Base-by-base conservation (phyloP, 768 basidiomycete genomes). In the Amanita rimosa region DNA sequence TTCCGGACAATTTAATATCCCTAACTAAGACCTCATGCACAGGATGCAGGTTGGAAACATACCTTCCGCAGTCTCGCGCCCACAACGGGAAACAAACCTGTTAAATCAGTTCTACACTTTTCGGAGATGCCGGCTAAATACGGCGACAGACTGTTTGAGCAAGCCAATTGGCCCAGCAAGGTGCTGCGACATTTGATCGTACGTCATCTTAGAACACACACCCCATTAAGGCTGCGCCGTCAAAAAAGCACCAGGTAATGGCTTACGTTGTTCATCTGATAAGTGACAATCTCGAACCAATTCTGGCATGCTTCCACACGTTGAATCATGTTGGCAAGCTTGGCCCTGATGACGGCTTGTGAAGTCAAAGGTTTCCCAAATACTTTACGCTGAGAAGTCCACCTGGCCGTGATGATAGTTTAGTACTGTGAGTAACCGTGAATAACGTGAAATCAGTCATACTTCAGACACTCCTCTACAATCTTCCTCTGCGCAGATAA, bases 381-480 rank as follows among this genome's bases (percentile, higher is more conserved):
- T 14, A 91, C 91, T 46, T 84, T 73, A 36, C 94, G 82, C 57
- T 96, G 90, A 48, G 82, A 79, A 14, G 87, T 73, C 93, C 93
- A 97, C 58, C 85, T 90, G 52, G 5, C 33, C 4, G 16, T 44
- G 34, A 54, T 40, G 38, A 10, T 8, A 16, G 16, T 22, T 22
- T n/a, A 41, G 33, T 34, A 40, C 39, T 52, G 49, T 49, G 50
- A 38, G 2, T 24, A 45, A 40, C 39, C 51, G 49, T 49, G 50
- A 38, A 2, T 24, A 45, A 53, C 40, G 38, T 33, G 13, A 44
- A 13, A 34, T 33, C 50, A 9, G 10, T 34, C 33, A 59, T 53
- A 86, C 83, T 92, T 93, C 56, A 95, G 67, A 59, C 85, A 91
- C 64, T 96, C 93, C 60, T 95, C 93, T 14, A 94, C 86, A 38